phyloP scores from a whole-genome alignment of 345 rosid species.

The Passiflora organensis region DNA sequence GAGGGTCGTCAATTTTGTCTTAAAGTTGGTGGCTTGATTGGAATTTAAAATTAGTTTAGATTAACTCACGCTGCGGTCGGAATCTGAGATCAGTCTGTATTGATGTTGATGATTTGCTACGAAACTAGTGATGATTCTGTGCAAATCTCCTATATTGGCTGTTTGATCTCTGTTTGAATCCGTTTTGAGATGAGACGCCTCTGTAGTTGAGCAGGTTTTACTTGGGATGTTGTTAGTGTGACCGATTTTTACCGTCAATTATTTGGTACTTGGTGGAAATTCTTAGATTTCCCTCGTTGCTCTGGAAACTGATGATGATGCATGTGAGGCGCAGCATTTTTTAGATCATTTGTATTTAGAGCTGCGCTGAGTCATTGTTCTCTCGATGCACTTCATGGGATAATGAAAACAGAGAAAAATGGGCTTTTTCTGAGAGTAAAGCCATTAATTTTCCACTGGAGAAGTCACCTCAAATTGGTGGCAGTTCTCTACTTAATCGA shows the following conservation, averaged over 20 bases:
- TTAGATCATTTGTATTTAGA: background rate
- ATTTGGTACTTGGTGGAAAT: background rate
- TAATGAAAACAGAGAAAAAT: background rate
- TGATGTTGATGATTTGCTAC: background rate
- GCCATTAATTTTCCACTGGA: too few relatives aligned
- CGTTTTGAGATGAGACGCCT: background rate
- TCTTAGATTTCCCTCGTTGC: too few relatives aligned
- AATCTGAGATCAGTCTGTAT: constrained; percentile 13
- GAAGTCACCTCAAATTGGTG: too few relatives aligned
- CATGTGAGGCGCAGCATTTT: background rate
- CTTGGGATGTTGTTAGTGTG: background rate
- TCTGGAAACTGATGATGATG: too few relatives aligned
- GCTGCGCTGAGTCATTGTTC: too few relatives aligned
- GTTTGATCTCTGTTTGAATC: background rate
- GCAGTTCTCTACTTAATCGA: too few relatives aligned
- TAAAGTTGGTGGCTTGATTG: background rate
- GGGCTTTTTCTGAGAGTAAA: too few relatives aligned
- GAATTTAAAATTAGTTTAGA: background rate
- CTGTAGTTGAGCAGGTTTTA: background rate
- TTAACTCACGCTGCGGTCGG: background rate
- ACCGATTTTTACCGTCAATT: too few relatives aligned
- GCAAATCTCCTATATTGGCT: constrained; percentile 1
- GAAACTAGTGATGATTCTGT: background rate
- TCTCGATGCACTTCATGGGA: background rate
- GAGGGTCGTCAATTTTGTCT: background rate